phyloP scores from a whole-genome alignment of 2,329 filamentous ascomycete species.

The Fusarium chuoi region DNA sequence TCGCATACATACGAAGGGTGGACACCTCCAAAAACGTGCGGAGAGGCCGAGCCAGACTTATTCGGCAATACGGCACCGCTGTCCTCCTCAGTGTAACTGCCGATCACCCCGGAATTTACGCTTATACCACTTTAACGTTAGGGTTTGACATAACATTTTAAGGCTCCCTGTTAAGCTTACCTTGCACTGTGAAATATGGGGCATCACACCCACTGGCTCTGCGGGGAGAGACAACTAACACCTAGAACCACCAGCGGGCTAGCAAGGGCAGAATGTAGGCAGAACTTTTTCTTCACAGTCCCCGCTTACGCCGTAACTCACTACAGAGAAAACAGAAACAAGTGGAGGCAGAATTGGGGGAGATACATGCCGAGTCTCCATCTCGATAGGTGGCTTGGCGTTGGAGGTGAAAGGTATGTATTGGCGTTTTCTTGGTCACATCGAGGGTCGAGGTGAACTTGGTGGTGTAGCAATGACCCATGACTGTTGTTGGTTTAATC shows the following conservation, averaged over 20 bases:
- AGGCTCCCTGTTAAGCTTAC: constrained; percentile 29
- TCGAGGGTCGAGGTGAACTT: not conserved
- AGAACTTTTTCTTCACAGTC: not conserved
- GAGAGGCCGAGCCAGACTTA: constrained; percentile 28
- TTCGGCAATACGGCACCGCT: constrained; percentile 37
- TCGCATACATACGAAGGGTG: not conserved
- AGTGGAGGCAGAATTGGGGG: constrained; percentile 4
- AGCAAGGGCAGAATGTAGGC: not conserved
- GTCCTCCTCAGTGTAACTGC: constrained; percentile 10
- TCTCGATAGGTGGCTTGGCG: constrained; percentile 4
- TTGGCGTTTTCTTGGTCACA: not conserved
- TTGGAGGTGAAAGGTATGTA: not conserved
- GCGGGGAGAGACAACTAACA: not conserved
- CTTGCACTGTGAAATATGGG: constrained; percentile 27
- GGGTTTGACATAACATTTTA: constrained; percentile 10
- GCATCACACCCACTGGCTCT: not conserved
- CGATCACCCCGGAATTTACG: constrained; percentile 26
- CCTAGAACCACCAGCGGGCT: not conserved
- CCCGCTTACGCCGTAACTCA: not conserved
- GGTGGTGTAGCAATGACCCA: not conserved
- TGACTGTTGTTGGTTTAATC: constrained; percentile 11
- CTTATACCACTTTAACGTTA: constrained; percentile 28
- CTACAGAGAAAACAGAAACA: not conserved
- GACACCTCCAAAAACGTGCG: constrained; percentile 17
- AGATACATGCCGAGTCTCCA: not conserved